phyloP scores from a whole-genome alignment of 2,329 filamentous ascomycete genomes.

The Epichloe typhina region DNA sequence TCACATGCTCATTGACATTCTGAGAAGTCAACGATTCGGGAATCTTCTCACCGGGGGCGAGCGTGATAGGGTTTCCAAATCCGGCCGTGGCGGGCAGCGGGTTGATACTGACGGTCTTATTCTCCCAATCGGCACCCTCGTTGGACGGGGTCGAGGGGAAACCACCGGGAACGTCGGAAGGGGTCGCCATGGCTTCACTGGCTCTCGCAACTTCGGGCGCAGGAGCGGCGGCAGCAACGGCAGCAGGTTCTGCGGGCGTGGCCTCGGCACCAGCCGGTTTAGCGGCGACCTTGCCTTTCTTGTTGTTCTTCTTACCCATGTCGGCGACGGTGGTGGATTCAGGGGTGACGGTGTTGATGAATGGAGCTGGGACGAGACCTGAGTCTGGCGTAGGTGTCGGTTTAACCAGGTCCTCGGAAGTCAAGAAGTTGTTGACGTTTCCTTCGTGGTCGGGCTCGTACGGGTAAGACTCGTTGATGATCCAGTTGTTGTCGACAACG shows the following conservation, averaged over 20 bases:
- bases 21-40: conserved; percentile 57
- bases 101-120: conserved; percentile 43
- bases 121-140: conserved; percentile 35
- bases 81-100: conserved; percentile 50
- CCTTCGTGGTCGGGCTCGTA: conserved; percentile 71
- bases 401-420: conserved; percentile 52
- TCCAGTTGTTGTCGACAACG: conserved; percentile 88
- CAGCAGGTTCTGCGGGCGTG: neutral
- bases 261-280: conserved; percentile 8
- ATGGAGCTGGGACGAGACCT: conserved; percentile 26
- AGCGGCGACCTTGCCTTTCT: conserved; percentile 17
- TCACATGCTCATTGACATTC: conserved; percentile 57
- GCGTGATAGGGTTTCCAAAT: conserved; percentile 64
- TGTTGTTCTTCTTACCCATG: conserved; percentile 47
- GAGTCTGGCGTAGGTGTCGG: conserved; percentile 8
- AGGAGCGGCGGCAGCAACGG: neutral
- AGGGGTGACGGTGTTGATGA: conserved; percentile 56
- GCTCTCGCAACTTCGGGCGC: conserved; percentile 7
- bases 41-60: conserved; percentile 69
- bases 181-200: conserved; percentile 13
- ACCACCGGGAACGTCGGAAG: conserved; percentile 28
- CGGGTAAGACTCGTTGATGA: conserved; percentile 64
- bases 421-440: conserved; percentile 88
- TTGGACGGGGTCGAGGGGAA: conserved; percentile 55
- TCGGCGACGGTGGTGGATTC: conserved; percentile 53